phyloP scores from a whole-genome alignment of 345 rosid species.

The Litchi chinensis region DNA sequence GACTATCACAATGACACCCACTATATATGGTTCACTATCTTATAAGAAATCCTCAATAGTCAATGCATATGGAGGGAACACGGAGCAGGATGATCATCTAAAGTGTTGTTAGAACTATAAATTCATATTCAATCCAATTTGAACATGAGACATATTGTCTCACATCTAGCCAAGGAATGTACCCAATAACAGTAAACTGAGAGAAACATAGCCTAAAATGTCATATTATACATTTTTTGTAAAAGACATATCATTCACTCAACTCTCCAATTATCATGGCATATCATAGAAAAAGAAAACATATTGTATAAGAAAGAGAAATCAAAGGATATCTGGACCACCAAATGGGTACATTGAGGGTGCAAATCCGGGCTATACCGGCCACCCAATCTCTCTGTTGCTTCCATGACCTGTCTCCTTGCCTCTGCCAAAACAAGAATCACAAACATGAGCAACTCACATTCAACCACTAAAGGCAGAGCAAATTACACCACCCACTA shows the following conservation, averaged over 20 bases:
- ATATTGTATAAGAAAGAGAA: background rate
- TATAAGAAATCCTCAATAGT: background rate
- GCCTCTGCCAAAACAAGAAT: slow-evolving; percentile 59
- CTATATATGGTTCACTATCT: background rate
- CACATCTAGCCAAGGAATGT: background rate
- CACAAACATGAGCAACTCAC: slow-evolving; percentile 5
- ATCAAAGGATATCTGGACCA: slow-evolving; percentile 91
- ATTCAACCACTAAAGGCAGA: background rate
- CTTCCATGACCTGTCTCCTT: slow-evolving; percentile 92
- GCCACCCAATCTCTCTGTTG: slow-evolving; percentile 88
- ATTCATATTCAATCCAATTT: background rate
- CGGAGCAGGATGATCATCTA: background rate
- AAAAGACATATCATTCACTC: background rate
- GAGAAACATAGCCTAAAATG: background rate
- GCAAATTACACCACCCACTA: background rate
- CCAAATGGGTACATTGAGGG: slow-evolving; percentile 89
- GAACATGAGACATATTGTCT: background rate
- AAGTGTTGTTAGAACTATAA: background rate
- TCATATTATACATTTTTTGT: background rate
- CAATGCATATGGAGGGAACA: background rate
- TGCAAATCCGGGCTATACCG: slow-evolving; percentile 80
- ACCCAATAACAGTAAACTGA: background rate
- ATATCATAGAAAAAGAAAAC: background rate
- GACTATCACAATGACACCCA: background rate
- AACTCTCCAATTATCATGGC: background rate